Percentiles rank a stretch among this genome's conserved stretches.
These are phyloP conservation scores for Aspergillus japonicus DNA, from an alignment of 2,329 filamentous ascomycete species.

Conservation along the genomic window DNA sequence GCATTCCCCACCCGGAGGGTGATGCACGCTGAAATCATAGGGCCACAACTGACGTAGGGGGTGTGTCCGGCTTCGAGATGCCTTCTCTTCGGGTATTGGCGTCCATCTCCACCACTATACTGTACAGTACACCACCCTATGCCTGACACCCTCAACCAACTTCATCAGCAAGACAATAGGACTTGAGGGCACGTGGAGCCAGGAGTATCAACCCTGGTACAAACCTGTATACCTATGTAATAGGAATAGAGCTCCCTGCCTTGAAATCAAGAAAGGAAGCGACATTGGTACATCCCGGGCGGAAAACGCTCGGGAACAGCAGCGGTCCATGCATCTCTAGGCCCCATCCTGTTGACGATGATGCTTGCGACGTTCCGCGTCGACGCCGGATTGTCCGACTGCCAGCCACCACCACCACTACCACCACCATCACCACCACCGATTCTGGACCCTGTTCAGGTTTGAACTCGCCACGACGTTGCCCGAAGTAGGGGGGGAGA, in stretches of 20 bases:
- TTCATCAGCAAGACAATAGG: not conserved
- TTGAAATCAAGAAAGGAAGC: not conserved
- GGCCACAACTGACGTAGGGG: constrained; percentile 21
- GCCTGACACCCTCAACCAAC: constrained; percentile 1
- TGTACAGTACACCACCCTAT: not conserved
- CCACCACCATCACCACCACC: not conserved
- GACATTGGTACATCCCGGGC: not conserved
- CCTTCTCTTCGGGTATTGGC: constrained; percentile 6
- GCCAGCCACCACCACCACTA: constrained; percentile 10
- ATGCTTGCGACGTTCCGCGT: not conserved
- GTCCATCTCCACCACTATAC: constrained; percentile 12
- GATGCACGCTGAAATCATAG: constrained; percentile 26
- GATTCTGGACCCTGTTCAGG: constrained; percentile 13
- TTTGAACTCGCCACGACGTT: constrained; percentile 3
- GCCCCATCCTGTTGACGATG: not conserved
- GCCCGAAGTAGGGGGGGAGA: not conserved
- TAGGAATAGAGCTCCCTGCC: not conserved
- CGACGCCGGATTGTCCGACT: not conserved
- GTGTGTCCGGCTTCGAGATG: constrained; percentile 4
- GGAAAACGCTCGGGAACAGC: not conserved
- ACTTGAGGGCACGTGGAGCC: not conserved
- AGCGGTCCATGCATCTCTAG: not conserved
- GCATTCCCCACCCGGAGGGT: constrained; percentile 9
- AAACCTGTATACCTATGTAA: not conserved
- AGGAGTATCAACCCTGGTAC: not conserved